Evolutionary conservation across 2,329 filamentous ascomycete genomes (phyloP), one percentile per base, ranked within the genome.

Genomic region (Orbilia javanica): DNA sequence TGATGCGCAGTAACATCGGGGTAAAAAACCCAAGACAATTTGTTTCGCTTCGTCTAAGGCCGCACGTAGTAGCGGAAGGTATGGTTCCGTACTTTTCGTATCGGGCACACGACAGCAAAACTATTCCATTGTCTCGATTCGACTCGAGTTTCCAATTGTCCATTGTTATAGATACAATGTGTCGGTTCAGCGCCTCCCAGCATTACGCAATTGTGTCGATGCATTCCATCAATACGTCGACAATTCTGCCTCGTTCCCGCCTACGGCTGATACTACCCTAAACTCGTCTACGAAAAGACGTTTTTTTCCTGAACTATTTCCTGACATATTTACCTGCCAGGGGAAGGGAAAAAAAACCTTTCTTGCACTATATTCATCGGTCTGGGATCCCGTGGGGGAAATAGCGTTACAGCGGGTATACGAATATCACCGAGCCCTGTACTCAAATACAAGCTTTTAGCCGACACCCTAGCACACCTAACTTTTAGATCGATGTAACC

Each of bases 21-120:
- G n/a, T 22, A 53, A 50, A 53, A 50, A 53, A 71, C 22, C 29
- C 18, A 27, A 64, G 31, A 53, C 34, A 65, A 18, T 29, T 65
- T n/a, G 69, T 73, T 73, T 73, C 62, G 60, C 69, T 29, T 73
- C 60, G 69, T 73, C 50, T 73, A n/a, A 18, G 18, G 44, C 55
- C 8, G 46, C n/a, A n/a, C n/a, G n/a, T n/a, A n/a, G n/a, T 48
- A 36, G 36, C 50, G 69, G 69, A 73, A 57, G 69, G 69, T 73
- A 50, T 53, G 69, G 60, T 73, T 50, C 46, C 48, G 22, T 25
- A 4, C 8, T 44, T 20, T 44, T 44, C 20, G n/a, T n/a, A 7
- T 20, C 11, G 31, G 50, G 50, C 69, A 73, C 60, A 66, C 69
- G 69, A 73, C 62, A 66, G 48, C 31, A 29, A 48, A 29, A 20